Evolutionary conservation across 805 yeast species (phyloP).

Genomic region (Saccharomyces kudriavzevii): DNA sequence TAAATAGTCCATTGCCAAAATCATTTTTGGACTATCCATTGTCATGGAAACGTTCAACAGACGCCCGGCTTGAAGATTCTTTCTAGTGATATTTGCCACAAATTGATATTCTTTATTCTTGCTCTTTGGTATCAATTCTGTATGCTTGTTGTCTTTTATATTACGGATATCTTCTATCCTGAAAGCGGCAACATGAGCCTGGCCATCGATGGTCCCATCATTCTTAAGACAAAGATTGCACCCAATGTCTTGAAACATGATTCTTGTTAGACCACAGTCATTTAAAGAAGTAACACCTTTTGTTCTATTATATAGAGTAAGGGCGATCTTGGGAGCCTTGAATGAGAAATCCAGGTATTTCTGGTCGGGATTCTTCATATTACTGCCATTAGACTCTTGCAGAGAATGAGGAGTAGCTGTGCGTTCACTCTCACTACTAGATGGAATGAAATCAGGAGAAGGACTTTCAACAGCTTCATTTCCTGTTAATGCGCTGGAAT

Average conservation of each 20-base stretch:
- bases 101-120: slow-evolving; percentile 63
- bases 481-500: slow-evolving; percentile 15
- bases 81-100: slow-evolving; percentile 43
- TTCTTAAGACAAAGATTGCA: slow-evolving; percentile 43
- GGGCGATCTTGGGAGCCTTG: slow-evolving; percentile 52
- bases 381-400: background rate
- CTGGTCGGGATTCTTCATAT: slow-evolving; percentile 1
- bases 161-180: slow-evolving; percentile 68
- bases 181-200: slow-evolving; percentile 61
- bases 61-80: slow-evolving; percentile 34
- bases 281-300: slow-evolving; percentile 29
- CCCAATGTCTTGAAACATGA: slow-evolving; percentile 54
- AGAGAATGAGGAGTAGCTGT: background rate
- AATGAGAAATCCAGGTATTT: slow-evolving; percentile 40
- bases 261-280: slow-evolving; percentile 41
- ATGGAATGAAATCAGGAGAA: slow-evolving; percentile 14
- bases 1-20: slow-evolving; percentile 79
- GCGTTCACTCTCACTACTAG: slow-evolving; percentile 1
- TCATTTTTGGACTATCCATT: slow-evolving; percentile 70
- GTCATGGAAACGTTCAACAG: slow-evolving; percentile 48
- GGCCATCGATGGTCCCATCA: slow-evolving; percentile 50
- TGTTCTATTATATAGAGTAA: slow-evolving; percentile 54
- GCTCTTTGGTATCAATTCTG: slow-evolving; percentile 70
- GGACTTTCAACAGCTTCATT: slow-evolving; percentile 34
- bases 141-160: slow-evolving; percentile 57